Evolutionary conservation across 108 stramenopile genomes (phyloP), one percentile per base, ranked within the genome.

Genomic region (Stephanodiscus triporus): DNA sequence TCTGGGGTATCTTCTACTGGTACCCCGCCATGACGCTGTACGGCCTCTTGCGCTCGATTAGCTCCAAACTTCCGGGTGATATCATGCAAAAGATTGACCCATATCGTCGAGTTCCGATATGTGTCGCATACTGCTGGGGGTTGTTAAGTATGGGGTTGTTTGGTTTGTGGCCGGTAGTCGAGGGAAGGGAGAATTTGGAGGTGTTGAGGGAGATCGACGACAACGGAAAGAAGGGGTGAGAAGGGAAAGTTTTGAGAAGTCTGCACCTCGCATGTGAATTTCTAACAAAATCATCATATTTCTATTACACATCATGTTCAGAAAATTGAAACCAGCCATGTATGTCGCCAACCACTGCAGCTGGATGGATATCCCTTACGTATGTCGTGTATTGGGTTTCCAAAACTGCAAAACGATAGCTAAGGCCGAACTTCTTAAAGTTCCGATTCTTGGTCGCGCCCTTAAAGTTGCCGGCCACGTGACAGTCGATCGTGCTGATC

Each of bases 331-430:
- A 77, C 60, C 84, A 23, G 76, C 74, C 2, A 82, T 81, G 80
- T 82, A 69, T 77, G 87, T 88, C 27, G 83, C 87, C 30, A 88
- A 88, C 38, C 87, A 88, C 64, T 68, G 68, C 20, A 84, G 82
- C 54, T 88, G 87, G 87, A 84, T 83, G 75, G 87, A 88, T 50
- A 88, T 88, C 17, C 81, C 81, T 0, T 85, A 59, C 37, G 71
- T 85, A 2, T 67, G 67, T 23, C 59, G 38, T 42, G 47, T 78
- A 34, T 74, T 85, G n/a, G 77, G 81, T 1, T 81, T 68, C 17
- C 72, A 48, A 6, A 85, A 85, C 48, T 84, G 85, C 55, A 85
- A 85, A 66, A 81, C 83, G 11, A 83, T 88, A 26, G 79, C 84
- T 22, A 88, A 88, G 62, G 60, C 68, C 10, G 85, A 85, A 72